Percentiles rank a stretch among this genome's conserved stretches.
These are phyloP conservation scores for Penicillium dipodomyicola DNA, from an alignment of 495 filamentous ascomycete species.

Conservation along the genomic window DNA sequence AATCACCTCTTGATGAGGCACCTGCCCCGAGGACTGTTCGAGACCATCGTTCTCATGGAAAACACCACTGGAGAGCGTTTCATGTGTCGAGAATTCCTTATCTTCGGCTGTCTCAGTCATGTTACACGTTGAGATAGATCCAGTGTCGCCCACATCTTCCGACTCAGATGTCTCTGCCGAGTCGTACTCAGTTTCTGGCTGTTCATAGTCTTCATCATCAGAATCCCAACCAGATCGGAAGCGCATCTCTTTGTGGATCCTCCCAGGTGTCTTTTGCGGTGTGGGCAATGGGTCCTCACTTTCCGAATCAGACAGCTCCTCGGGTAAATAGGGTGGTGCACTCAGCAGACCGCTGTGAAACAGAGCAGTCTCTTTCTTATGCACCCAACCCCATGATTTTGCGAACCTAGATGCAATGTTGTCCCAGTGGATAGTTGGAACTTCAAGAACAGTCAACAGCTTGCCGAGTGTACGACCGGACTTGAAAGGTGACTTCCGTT, in stretches of 20 bases:
- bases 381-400: slow-evolving; percentile 1
- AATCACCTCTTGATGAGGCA: neutral
- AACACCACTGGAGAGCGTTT: neutral
- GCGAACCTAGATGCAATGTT: neutral
- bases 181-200: neutral
- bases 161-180: neutral
- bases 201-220: neutral
- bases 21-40: neutral
- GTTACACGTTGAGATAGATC: neutral
- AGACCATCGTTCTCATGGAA: neutral
- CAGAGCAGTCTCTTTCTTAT: neutral
- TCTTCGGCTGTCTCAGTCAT: neutral
- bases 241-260: neutral
- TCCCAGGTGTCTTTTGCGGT: neutral
- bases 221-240: neutral
- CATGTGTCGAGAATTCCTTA: neutral
- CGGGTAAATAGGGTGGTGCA: neutral
- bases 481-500: neutral
- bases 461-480: neutral
- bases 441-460: neutral
- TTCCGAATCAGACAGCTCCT: neutral
- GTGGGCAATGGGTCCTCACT: neutral
- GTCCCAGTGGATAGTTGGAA: neutral
- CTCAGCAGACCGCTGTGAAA: neutral
- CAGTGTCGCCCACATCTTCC: neutral